Conservation (phyloP, 768 basidiomycete species). For the Kwoniella newhampshirensis region DNA sequence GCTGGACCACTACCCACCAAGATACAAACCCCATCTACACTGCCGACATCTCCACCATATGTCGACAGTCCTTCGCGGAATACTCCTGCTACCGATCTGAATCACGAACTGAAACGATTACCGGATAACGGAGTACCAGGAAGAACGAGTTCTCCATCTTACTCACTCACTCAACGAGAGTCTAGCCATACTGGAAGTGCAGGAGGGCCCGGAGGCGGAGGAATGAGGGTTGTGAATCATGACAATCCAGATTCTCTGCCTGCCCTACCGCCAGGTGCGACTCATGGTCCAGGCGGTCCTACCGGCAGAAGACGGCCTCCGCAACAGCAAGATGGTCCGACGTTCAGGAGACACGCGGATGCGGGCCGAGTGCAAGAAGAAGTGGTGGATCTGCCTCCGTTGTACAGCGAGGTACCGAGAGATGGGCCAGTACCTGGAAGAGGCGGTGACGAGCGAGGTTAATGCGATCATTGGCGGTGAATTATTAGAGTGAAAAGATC, state of each 20-base stretch:
- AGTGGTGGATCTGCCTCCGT: conserved; percentile 44
- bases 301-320: conserved; percentile 3
- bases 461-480: neutral
- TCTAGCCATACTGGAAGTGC: too few species aligned
- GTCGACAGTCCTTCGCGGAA: neutral
- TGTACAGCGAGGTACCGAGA: conserved; percentile 46
- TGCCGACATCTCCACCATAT: neutral
- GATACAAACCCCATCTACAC: conserved; percentile 1
- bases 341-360: conserved; percentile 42
- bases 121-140: neutral
- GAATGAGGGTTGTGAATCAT: conserved; percentile 30
- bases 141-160: neutral
- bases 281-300: neutral
- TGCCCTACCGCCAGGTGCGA: conserved; percentile 19
- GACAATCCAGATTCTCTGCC: conserved; percentile 26
- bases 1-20: conserved; percentile 34
- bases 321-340: conserved; percentile 10
- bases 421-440: conserved; percentile 16
- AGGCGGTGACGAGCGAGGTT: neutral
- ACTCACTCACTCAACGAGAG: neutral
- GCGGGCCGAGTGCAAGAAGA: conserved; percentile 30
- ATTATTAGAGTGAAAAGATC: too few species aligned
- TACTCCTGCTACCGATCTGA: neutral
- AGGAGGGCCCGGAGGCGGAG: neutral
- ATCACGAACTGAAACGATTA: conserved; percentile 1